Evolutionary conservation across 192 early-diverging fungal genomes (phyloP).

Genomic region (Paraglomus occultum): DNA sequence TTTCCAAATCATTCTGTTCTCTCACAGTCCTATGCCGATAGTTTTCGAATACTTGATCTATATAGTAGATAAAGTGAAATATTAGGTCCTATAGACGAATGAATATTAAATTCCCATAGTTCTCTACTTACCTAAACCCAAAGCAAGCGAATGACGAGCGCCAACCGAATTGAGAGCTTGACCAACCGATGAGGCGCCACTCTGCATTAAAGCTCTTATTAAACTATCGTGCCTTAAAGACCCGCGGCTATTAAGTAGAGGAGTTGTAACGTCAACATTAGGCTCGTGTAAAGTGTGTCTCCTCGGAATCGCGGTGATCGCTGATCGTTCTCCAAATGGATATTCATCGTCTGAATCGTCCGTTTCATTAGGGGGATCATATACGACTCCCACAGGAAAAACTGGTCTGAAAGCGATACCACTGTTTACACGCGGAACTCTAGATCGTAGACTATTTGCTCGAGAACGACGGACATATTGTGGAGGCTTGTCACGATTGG

Average conservation of each 20-base stretch:
- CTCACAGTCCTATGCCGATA: slow-evolving; percentile 10
- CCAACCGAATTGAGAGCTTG: slow-evolving; percentile 36
- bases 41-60: slow-evolving; percentile 29
- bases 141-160: slow-evolving; percentile 38
- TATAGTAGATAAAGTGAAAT: neutral
- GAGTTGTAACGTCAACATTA: slow-evolving; percentile 4
- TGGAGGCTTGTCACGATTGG: slow-evolving; percentile 40
- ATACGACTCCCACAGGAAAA: slow-evolving; percentile 9
- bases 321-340: slow-evolving; percentile 17
- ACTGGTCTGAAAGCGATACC: slow-evolving; percentile 15
- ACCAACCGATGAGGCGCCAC: slow-evolving; percentile 8
- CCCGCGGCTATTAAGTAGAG: slow-evolving; percentile 25
- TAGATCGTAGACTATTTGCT: slow-evolving; percentile 21
- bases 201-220: slow-evolving; percentile 31
- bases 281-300: neutral
- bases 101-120: too few relatives aligned
- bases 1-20: slow-evolving; percentile 14
- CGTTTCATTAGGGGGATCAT: slow-evolving; percentile 28
- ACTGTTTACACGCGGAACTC: slow-evolving; percentile 29
- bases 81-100: too few relatives aligned
- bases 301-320: slow-evolving; percentile 15
- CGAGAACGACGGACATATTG: neutral
- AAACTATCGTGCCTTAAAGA: slow-evolving; percentile 27
- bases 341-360: neutral
- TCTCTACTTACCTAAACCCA: slow-evolving; percentile 36